Base-by-base conservation (phyloP, 768 basidiomycete species). In the Chiua virens region DNA sequence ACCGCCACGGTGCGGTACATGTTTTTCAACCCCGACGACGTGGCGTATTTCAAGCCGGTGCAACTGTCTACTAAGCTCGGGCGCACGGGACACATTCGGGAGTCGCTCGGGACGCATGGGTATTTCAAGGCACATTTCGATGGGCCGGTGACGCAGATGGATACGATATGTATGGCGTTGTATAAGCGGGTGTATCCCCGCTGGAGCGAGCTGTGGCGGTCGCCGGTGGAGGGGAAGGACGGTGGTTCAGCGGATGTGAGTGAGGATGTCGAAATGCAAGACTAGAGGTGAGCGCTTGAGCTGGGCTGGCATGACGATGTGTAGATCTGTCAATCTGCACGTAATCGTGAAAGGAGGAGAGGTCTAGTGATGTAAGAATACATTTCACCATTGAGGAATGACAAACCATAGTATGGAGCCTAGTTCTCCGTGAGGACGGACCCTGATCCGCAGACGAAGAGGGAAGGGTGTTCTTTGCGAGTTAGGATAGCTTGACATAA, bases 61-160 rank as follows among this genome's bases (percentile, higher is more conserved):
- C 92, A 96, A 64, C 75, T 98, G 50, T 80, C 92, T 67, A 98
- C 94, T 4, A 99, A 98, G 71, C 80, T 87, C 53, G 95, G 96
- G 10, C 80, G 92, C 20, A 79, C 78, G 22, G 97, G 96, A 3
- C 94, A 99, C 69, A 90, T 95, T 59, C 79, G 78, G 42, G 95
- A 94, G 71, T 87, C 92, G 9, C 84, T 99, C 17, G 96, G 96
- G 42, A 98, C 94, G 27, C 96, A 99, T 64, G 97, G 96, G 27
- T 93, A 98, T 72, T 92, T 94, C 80, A 98, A 98, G 75, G 95
- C 93, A 17, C 82, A 91, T 67, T 93, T 94, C 70, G 94, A 97
- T 64, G 92, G 90, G 14, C 91, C 89, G 20, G 85, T 98, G 60
- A 87, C 81, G 64, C 92, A 94, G 75, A 96, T 97, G 93, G 97